A percentile compares a stretch with the other conserved stretches of the same genome.
Evolutionary conservation across 2,329 filamentous ascomycete species (phyloP).

Genomic region (Aspergillus ruber): DNA sequence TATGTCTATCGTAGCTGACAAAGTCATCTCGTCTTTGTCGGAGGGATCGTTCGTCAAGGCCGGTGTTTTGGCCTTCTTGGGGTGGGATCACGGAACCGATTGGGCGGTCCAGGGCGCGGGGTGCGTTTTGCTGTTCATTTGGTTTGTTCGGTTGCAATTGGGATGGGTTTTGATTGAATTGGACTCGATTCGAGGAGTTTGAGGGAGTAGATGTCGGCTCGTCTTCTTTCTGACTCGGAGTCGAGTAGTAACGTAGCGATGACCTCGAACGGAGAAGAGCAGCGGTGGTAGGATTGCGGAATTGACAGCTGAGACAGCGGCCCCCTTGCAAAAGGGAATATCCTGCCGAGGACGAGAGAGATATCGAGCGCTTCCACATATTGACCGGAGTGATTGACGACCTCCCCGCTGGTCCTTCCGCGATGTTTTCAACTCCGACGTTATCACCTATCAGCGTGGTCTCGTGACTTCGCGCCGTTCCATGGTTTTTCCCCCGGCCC

Average conservation of each 20-base stretch:
- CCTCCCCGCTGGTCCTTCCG: not conserved
- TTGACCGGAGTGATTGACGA: constrained; percentile 2
- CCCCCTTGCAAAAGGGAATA: constrained; percentile 18
- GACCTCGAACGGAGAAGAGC: constrained; percentile 13
- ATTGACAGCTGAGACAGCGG: constrained; percentile 32
- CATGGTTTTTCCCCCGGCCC: not conserved
- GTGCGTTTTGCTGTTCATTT: constrained; percentile 42
- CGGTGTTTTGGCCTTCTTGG: constrained; percentile 71
- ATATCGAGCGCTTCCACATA: constrained; percentile 25
- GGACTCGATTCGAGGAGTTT: constrained; percentile 8
- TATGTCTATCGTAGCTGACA: constrained; percentile 76
- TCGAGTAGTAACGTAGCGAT: constrained; percentile 25
- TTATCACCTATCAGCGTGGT: constrained; percentile 3
- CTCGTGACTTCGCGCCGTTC: constrained; percentile 29
- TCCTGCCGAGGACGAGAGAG: constrained; percentile 15
- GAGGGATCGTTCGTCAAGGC: constrained; percentile 61
- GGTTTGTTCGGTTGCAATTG: constrained; percentile 16
- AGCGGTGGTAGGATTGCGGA: constrained; percentile 19
- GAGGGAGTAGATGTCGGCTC: constrained; percentile 5
- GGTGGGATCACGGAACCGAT: constrained; percentile 77
- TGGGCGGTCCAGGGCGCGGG: constrained; percentile 58
- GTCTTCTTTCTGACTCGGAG: constrained; percentile 11
- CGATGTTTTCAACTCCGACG: not conserved
- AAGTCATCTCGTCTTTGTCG: constrained; percentile 71
- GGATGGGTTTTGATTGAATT: constrained; percentile 25